These are phyloP conservation scores for Cystobasidium tubakii DNA, from an alignment of 768 basidiomycete genomes.

Conservation along the genomic window DNA sequence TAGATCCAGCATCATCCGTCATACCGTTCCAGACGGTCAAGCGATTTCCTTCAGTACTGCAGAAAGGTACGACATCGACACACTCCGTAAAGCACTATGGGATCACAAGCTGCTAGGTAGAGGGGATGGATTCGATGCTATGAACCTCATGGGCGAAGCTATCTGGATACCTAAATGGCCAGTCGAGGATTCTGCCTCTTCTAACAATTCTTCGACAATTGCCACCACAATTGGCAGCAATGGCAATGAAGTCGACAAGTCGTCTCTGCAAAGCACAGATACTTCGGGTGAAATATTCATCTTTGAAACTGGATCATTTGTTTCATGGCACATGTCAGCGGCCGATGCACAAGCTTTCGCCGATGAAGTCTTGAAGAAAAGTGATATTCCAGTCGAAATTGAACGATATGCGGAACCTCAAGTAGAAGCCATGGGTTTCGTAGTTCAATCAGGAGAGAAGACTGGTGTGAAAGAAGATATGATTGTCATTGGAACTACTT, in stretches of 20 bases:
- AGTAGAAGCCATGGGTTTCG: constrained; percentile 43
- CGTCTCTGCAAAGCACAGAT: constrained; percentile 38
- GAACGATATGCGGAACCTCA: constrained; percentile 42
- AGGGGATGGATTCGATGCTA: constrained; percentile 33
- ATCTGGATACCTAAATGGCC: constrained; percentile 34
- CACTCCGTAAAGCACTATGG: constrained; percentile 38
- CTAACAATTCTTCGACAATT: not conserved
- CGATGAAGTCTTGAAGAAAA: constrained; percentile 38
- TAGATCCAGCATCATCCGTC: constrained; percentile 17
- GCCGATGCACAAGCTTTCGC: not conserved
- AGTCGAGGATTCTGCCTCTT: constrained; percentile 7
- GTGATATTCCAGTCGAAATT: constrained; percentile 37
- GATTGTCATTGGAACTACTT: not conserved
- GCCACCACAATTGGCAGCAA: not conserved
- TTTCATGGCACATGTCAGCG: constrained; percentile 29
- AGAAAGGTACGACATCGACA: constrained; percentile 41
- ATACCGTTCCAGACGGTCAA: constrained; percentile 9
- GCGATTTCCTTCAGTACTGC: constrained; percentile 40
- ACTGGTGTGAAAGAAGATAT: not conserved
- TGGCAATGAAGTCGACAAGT: constrained; percentile 19
- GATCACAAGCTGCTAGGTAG: constrained; percentile 33
- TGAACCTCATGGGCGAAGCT: constrained; percentile 38
- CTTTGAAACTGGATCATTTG: constrained; percentile 39
- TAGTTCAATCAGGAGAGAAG: not conserved
- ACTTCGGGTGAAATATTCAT: constrained; percentile 26